These are phyloP conservation scores for Populus tomentosa DNA, from an alignment of 441 rosid species.

Conservation along the genomic window DNA sequence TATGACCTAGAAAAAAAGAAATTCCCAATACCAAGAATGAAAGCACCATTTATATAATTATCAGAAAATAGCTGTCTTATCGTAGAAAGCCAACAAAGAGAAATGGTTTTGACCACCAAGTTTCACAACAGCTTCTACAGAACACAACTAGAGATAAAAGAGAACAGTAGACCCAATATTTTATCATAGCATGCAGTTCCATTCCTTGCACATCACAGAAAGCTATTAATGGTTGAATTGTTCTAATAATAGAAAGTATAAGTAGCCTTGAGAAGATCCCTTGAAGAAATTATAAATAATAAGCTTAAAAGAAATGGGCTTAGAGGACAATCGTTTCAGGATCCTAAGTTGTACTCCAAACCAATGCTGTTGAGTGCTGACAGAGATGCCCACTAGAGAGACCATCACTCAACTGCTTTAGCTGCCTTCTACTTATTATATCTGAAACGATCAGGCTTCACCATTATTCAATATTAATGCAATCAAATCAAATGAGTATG, in stretches of 20 bases:
- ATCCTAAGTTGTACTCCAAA: neutral
- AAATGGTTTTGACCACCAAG: neutral
- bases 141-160: neutral
- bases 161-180: neutral
- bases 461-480: too few species aligned
- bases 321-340: neutral
- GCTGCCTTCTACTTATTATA: too few species aligned
- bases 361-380: neutral
- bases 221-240: too few species aligned
- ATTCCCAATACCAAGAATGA: constrained; percentile 1
- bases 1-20: constrained; percentile 47
- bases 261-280: too few species aligned
- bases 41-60: neutral
- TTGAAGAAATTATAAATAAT: too few species aligned
- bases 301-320: neutral
- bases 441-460: too few species aligned
- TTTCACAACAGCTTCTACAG: neutral
- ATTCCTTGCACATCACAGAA: too few species aligned
- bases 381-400: neutral
- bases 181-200: too few species aligned
- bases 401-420: neutral
- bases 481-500: too few species aligned
- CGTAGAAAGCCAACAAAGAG: neutral
- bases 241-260: too few species aligned
- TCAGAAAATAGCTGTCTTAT: neutral